phyloP scores from a whole-genome alignment of 805 yeast species.

The Komagataella mondaviorum region DNA sequence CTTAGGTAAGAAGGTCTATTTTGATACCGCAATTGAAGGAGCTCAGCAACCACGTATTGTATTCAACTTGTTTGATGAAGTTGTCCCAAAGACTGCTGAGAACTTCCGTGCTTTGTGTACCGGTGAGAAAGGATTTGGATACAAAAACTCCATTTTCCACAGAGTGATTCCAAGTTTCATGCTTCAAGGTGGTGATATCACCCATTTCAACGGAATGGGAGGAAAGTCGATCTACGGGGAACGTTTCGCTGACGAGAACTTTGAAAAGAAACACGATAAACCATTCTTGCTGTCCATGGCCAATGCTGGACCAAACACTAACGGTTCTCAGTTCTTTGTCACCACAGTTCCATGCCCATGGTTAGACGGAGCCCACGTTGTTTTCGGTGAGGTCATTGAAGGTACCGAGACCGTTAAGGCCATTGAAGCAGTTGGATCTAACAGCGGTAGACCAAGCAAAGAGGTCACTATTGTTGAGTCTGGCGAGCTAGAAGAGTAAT shows the following conservation, averaged over 20 bases:
- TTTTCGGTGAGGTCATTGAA: slow-evolving; percentile 61
- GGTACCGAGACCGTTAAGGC: slow-evolving; percentile 30
- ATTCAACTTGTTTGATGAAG: slow-evolving; percentile 82
- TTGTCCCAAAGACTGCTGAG: slow-evolving; percentile 75
- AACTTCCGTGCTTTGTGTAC: slow-evolving; percentile 75
- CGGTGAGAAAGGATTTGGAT: slow-evolving; percentile 92
- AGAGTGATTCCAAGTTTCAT: slow-evolving; percentile 93
- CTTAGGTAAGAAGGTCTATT: slow-evolving; percentile 39
- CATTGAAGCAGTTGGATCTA: slow-evolving; percentile 13
- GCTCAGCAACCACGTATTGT: slow-evolving; percentile 37
- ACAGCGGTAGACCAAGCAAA: slow-evolving; percentile 9
- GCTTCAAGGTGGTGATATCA: slow-evolving; percentile 93
- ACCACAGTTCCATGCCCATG: slow-evolving; percentile 70
- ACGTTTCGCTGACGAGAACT: slow-evolving; percentile 50
- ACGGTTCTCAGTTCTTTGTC: slow-evolving; percentile 84
- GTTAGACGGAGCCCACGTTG: slow-evolving; percentile 73
- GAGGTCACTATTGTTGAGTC: slow-evolving; percentile 10
- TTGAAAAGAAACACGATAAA: slow-evolving; percentile 56
- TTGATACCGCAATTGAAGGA: slow-evolving; percentile 45
- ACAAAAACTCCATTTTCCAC: slow-evolving; percentile 83
- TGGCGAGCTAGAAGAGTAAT: slow-evolving; percentile 11
- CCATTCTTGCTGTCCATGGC: slow-evolving; percentile 88
- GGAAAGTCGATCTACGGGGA: slow-evolving; percentile 79
- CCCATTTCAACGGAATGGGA: slow-evolving; percentile 82
- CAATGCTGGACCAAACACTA: slow-evolving; percentile 86